A percentile compares a stretch with the other conserved stretches of the same genome.
Conservation (phyloP, 257 asterid genomes). For the Buddleja alternifolia region DNA sequence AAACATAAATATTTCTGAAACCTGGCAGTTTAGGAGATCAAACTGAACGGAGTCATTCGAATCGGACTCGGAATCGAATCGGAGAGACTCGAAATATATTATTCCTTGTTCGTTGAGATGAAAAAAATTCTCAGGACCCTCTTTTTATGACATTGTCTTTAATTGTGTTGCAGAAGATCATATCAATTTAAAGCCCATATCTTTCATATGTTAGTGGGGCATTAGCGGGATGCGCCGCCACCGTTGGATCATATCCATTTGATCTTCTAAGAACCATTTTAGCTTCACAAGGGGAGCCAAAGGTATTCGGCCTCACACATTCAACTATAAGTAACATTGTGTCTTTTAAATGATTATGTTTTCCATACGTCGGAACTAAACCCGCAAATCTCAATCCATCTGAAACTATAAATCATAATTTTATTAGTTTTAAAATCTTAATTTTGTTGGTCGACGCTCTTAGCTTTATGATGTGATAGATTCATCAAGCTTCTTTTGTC, state of each 20-base stretch:
- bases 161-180: constrained; percentile 76
- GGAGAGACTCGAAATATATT: constrained; percentile 9
- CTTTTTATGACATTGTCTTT: not conserved
- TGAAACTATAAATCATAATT: not conserved
- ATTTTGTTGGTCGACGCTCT: not conserved
- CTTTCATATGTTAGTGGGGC: constrained; percentile 91
- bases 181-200: constrained; percentile 68
- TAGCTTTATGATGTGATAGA: not conserved
- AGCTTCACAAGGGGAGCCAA: constrained; percentile 99
- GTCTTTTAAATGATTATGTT: not conserved
- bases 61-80: too few species aligned
- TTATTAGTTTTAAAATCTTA: not conserved
- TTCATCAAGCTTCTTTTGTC: not conserved
- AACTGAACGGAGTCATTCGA: too few species aligned
- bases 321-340: not conserved
- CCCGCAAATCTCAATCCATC: too few species aligned
- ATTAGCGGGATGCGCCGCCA: constrained; percentile 94
- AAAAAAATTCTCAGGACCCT: too few species aligned
- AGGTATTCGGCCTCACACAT: constrained; percentile 50
- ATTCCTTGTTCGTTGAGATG: not conserved
- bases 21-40: too few species aligned
- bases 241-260: constrained; percentile 94
- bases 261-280: constrained; percentile 91
- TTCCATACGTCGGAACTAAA: too few species aligned
- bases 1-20: too few species aligned